Evolutionary conservation across 495 filamentous ascomycete genomes (phyloP).

Genomic region (Daldinia loculata): DNA sequence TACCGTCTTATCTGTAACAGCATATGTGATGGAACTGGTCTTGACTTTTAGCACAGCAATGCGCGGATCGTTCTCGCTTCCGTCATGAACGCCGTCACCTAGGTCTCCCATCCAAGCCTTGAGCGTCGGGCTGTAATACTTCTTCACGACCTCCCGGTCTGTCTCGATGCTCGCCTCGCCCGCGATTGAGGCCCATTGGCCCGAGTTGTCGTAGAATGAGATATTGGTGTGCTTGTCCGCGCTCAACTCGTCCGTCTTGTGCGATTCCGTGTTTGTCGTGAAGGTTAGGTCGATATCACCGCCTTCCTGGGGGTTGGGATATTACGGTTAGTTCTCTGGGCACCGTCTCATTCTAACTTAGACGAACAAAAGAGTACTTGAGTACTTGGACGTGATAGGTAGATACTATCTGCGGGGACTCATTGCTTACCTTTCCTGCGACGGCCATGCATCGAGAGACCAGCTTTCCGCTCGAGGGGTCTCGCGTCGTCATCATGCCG

Average conservation of each 20-base stretch:
- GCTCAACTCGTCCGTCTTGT: constrained; percentile 86
- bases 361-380: too few species aligned
- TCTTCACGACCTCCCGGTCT: constrained; percentile 71
- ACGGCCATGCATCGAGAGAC: constrained; percentile 90
- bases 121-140: constrained; percentile 78
- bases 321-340: constrained; percentile 2
- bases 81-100: constrained; percentile 87
- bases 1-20: constrained; percentile 59
- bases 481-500: constrained; percentile 76
- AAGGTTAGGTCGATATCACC: constrained; percentile 88
- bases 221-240: constrained; percentile 83
- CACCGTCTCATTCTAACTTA: neutral
- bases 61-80: constrained; percentile 79
- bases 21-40: constrained; percentile 69
- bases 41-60: constrained; percentile 76
- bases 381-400: too few species aligned
- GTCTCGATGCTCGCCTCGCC: constrained; percentile 73
- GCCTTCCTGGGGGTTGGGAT: constrained; percentile 63
- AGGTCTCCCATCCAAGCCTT: constrained; percentile 93
- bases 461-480: constrained; percentile 65
- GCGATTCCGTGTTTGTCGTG: constrained; percentile 91
- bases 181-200: constrained; percentile 80
- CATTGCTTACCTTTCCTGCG: constrained; percentile 72
- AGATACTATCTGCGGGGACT: neutral
- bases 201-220: constrained; percentile 79